Evolutionary conservation across 1,284 basidiomycete species (phyloP), one percentile per base, ranked within the genome.

Genomic region (Apiotrichum veenhuisii): DNA sequence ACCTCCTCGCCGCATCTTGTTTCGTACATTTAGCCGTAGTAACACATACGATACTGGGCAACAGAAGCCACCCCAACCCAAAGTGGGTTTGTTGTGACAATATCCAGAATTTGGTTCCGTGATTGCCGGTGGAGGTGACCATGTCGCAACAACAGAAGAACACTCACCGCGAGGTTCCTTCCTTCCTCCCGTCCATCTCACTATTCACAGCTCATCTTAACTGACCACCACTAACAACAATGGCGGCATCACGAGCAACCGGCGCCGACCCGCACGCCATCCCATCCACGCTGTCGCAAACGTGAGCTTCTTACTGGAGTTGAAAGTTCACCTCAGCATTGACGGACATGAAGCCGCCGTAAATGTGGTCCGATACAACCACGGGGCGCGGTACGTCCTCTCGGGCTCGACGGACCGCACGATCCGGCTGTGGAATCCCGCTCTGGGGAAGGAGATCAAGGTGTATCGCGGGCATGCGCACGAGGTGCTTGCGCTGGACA

Each of bases 391-490:
- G 64, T 98, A 98, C 72, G 79, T 93, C 55, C 81, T 99, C 20
- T 88, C 90, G 0, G 96, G 92, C 11, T 92, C 92, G 18, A 86
- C 90, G 71, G 96, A 98, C 77, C 84, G 93, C 47, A 85, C 86
- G 2, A 84, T 98, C 48, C 83, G 88, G 47, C 84, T 98, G 26
- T 98, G 92, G 89, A 98, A 97, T 75, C 88, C 91, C 1, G 80
- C 80, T 51, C 74, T 83, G 18, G 92, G 91, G 22, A 82, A 85
- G n/a, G 86, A 94, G 76, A 89, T 98, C 78, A 95, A 96, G 78
- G 77, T 82, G 0, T 98, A 97, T 71, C 79, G 84, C 43, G 90
- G 89, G 1, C 95, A 98, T 74, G 91, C 89, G 34, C 94, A 97
- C 71, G 93, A 97, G 71, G 89, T 99, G 8, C 82, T 97, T 22